Evolutionary conservation across 371 early-diverging fungal genomes (phyloP), one percentile per base, ranked within the genome.

Genomic region (Mucor saturninus): DNA sequence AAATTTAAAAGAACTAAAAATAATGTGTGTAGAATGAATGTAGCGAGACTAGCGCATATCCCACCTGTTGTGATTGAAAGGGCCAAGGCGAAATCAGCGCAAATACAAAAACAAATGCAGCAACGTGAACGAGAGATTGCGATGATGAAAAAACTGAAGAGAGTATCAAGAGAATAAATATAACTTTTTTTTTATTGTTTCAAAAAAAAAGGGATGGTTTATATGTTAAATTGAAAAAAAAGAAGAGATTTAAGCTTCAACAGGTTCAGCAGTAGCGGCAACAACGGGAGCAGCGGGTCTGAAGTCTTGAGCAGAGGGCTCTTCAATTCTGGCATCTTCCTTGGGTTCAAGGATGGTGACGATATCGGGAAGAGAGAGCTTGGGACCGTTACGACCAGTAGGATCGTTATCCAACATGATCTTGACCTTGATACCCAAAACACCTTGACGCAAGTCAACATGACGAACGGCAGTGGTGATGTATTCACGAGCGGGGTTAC

Each of bases 381-480:
- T 94, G 81, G 99, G 98, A 66, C 99, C 99, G 67, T 84, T 77
- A 79, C 93, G 95, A 78, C 99, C 99, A 65, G 89, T 89, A 56
- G 98, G 98, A 85, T 99, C 99, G 78, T 87, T 87, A 68, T 94
- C 97, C 69, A 96, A 88, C 99, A 99, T 99, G 81, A 99, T 99
- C 91, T 97, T 96, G 84, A 99, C 99, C 92, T 99, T 98, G 86
- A 99, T 94, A 85, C 99, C 99, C 63, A 99, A 88, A 59, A 99
- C 98, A 91, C 99, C 99, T 85, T 99, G 99, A 77, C 99, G 95
- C 79, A 99, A 89, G 69, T 98, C 86, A 72, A 99, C 99, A 91
- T 96, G 98, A 74, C 99, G 95, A 69, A 94, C 93, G 62, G 99
- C 98, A 55, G 88, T 87, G 86, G 97, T 98, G 75, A 99, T 97